Conservation (phyloP, 2,329 filamentous ascomycete species). For the Monosporascus sp. region DNA sequence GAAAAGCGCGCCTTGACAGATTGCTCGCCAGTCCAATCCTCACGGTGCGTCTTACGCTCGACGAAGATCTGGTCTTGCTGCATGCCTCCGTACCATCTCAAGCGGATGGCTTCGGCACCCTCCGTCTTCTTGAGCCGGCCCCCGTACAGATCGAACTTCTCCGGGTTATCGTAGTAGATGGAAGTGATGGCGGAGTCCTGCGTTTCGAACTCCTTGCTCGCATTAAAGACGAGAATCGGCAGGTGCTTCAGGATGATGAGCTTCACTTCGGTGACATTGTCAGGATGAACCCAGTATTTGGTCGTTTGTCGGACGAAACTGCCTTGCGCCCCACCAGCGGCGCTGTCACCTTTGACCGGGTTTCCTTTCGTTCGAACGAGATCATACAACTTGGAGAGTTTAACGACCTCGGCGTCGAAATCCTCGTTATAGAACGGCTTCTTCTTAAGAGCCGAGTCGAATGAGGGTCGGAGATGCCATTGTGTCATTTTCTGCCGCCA, state of each 20-base stretch:
- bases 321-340: constrained; percentile 86
- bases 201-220: constrained; percentile 90
- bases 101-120: constrained; percentile 90
- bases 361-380: constrained; percentile 89
- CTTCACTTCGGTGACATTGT: constrained; percentile 97
- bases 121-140: constrained; percentile 96
- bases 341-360: constrained; percentile 84
- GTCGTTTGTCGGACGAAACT: constrained; percentile 97
- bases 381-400: constrained; percentile 93
- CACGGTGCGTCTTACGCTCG: constrained; percentile 94
- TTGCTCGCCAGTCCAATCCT: constrained; percentile 99
- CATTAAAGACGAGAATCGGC: constrained; percentile 94
- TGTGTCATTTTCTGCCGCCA: constrained; percentile 75
- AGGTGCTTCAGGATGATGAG: constrained; percentile 97
- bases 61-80: constrained; percentile 92
- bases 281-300: constrained; percentile 98
- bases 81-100: constrained; percentile 98
- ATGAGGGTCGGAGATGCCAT: constrained; percentile 93
- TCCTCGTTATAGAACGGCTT: constrained; percentile 99
- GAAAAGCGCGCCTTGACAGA: constrained; percentile 96
- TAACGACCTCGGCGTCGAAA: constrained; percentile 92
- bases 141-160: constrained; percentile 90
- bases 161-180: constrained; percentile 95
- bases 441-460: constrained; percentile 86
- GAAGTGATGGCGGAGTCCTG: constrained; percentile 94